These are phyloP conservation scores for Xylaria multiplex DNA, from an alignment of 2,329 filamentous ascomycete species.

Conservation along the genomic window DNA sequence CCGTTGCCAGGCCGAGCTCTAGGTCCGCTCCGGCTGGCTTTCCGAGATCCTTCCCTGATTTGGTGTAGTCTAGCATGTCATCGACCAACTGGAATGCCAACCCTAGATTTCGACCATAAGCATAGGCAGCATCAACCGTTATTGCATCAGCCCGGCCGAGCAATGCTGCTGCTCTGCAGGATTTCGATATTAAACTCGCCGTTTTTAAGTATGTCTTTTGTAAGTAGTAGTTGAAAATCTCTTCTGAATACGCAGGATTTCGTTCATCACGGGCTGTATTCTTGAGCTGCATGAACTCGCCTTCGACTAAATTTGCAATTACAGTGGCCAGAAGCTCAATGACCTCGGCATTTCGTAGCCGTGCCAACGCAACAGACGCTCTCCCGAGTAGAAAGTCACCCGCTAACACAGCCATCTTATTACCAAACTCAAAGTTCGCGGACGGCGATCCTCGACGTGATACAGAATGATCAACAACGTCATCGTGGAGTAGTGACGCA, in stretches of 20 bases:
- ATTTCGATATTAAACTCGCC: constrained; percentile 94
- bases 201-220: constrained; percentile 99
- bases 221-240: constrained; percentile 90
- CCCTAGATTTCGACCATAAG: constrained; percentile 92
- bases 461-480: constrained; percentile 94
- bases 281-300: constrained; percentile 99
- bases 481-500: constrained; percentile 94
- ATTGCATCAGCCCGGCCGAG: constrained; percentile 79
- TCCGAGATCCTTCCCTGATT: constrained; percentile 83
- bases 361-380: constrained; percentile 91
- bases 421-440: constrained; percentile 94
- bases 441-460: constrained; percentile 85
- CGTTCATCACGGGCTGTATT: constrained; percentile 91
- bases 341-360: constrained; percentile 91
- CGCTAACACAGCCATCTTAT: constrained; percentile 98
- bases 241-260: constrained; percentile 85
- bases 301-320: constrained; percentile 96
- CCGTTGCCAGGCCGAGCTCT: constrained; percentile 91
- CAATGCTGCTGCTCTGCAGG: constrained; percentile 87
- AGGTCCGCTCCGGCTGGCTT: constrained; percentile 96
- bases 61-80: constrained; percentile 97
- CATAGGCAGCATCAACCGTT: constrained; percentile 90
- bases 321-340: constrained; percentile 94
- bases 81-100: constrained; percentile 97
- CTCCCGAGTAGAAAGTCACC: constrained; percentile 96